Conservation (phyloP, 1,284 basidiomycete genomes). For the Cryptococcus sp. region DNA sequence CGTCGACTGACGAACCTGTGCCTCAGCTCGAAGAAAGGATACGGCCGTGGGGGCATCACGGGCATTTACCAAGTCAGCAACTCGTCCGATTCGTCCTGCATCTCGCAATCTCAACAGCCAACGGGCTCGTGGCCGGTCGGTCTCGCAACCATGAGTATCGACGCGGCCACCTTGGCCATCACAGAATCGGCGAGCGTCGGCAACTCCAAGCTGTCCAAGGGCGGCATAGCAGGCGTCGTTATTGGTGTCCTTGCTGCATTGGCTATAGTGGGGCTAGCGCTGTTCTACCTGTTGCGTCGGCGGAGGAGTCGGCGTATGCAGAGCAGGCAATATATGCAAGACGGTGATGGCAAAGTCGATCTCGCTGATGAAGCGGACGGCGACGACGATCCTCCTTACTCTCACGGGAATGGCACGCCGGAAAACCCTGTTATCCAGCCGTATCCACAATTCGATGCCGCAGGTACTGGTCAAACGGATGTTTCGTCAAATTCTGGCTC, state of each 20-base stretch:
- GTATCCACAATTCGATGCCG: no score
- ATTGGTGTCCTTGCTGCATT: slow-evolving; percentile 25
- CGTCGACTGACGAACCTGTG: neutral
- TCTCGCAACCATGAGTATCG: slow-evolving; percentile 26
- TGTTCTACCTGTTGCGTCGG: slow-evolving; percentile 29
- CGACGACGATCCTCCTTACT: no score
- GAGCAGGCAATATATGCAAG: slow-evolving; percentile 1
- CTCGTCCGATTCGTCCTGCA: slow-evolving; percentile 13
- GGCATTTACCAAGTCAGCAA: slow-evolving; percentile 33
- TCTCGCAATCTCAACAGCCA: slow-evolving; percentile 6
- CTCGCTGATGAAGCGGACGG: neutral
- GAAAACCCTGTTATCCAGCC: no score
- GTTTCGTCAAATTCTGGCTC: no score
- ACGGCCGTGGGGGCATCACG: slow-evolving; percentile 34
- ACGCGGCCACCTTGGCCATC: slow-evolving; percentile 22
- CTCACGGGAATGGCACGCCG: no score
- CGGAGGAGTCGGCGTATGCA: slow-evolving; percentile 17
- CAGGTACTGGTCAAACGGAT: no score
- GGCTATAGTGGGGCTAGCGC: slow-evolving; percentile 13
- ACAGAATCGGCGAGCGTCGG: slow-evolving; percentile 12
- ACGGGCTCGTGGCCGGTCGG: slow-evolving; percentile 33
- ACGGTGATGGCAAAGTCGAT: neutral
- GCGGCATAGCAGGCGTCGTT: slow-evolving; percentile 35
- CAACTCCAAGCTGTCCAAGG: slow-evolving; percentile 14
- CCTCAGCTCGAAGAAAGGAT: slow-evolving; percentile 21